Evolutionary conservation across 202 grass and related monocot genomes (phyloP), one percentile per base, ranked within the genome.

Genomic region (Setaria viridis): DNA sequence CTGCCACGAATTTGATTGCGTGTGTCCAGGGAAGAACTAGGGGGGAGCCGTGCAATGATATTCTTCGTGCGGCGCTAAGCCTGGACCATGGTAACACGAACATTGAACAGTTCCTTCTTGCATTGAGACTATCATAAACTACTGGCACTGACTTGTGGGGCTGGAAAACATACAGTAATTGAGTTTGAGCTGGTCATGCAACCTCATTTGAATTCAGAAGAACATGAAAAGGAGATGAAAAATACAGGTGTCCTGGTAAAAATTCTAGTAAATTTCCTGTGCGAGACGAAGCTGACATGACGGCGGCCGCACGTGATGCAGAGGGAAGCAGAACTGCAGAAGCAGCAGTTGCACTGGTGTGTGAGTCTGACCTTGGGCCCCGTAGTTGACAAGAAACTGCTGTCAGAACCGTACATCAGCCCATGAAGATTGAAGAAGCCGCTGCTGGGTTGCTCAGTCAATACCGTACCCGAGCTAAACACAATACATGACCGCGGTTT

Each of bases 61-160:
- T 58, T 58, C 82, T 85, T 85, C 19, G 37, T 62, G 47, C 70
- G 76, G 58, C 69, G 62, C n/a, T 12, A 48, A 19, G 32, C 29
- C 21, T 63, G 43, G 56, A 83, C 80, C 55, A 34, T 51, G 41
- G 74, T 55, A 21, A 73, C 74, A 21, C 76, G 9, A 62, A 41
- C 51, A 12, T 83, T 67, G 79, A 84, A 76, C 25, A 45, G 11
- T 79, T 90, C 84, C 50, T 60, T 86, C 34, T 71, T 47, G 74
- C 17, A 14, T 20, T 6, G 54, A 69, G 39, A 15, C 37, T 58
- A 47, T 43, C 63, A 79, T 14, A 76, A 60, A 19, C 70, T 60
- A 76, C 50, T 73, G 37, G 0, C 25, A 77, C 15, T 47, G 50
- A 84, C 50, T 35, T 59, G 17, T 11, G 21, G 5, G 33, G 2